Evolutionary conservation across 2,329 filamentous ascomycete genomes (phyloP).

Genomic region (Monilinia polystroma): DNA sequence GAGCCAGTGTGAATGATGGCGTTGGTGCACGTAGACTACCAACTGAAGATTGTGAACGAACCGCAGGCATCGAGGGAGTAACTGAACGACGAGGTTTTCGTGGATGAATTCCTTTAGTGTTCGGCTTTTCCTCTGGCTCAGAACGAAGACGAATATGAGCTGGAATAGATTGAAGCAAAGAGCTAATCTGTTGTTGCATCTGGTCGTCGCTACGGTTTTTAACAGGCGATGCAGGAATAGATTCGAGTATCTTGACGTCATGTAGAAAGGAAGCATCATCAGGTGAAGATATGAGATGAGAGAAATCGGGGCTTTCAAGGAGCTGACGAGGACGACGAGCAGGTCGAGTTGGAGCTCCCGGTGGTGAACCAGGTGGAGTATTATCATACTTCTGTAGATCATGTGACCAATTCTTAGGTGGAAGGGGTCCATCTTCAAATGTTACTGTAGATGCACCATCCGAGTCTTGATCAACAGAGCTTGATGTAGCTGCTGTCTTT

Average conservation of each 20-base stretch:
- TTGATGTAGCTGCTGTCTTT: constrained; percentile 20
- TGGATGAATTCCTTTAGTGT: constrained; percentile 38
- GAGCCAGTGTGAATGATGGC: constrained; percentile 68
- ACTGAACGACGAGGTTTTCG: constrained; percentile 41
- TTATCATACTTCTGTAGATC: constrained; percentile 27
- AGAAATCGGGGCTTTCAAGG: constrained; percentile 30
- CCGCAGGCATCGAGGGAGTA: constrained; percentile 30
- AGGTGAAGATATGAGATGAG: constrained; percentile 25
- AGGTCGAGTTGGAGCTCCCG: constrained; percentile 22
- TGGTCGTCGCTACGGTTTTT: constrained; percentile 55
- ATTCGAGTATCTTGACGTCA: constrained; percentile 32
- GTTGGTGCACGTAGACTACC: constrained; percentile 51
- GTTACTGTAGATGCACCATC: constrained; percentile 14
- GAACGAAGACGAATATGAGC: constrained; percentile 73
- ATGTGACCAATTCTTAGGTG: constrained; percentile 29
- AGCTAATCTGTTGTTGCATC: constrained; percentile 75
- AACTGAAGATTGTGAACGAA: constrained; percentile 30
- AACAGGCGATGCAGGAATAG: constrained; percentile 30
- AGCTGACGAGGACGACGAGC: constrained; percentile 26
- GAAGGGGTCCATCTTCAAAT: constrained; percentile 33
- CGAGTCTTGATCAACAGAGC: constrained; percentile 26
- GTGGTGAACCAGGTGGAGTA: constrained; percentile 34
- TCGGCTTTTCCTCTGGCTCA: constrained; percentile 44
- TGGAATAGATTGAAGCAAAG: constrained; percentile 74
- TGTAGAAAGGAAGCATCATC: constrained; percentile 33